Evolutionary conservation across 345 rosid genomes (phyloP), one percentile per base, ranked within the genome.

Genomic region (Hibiscus syriacus): DNA sequence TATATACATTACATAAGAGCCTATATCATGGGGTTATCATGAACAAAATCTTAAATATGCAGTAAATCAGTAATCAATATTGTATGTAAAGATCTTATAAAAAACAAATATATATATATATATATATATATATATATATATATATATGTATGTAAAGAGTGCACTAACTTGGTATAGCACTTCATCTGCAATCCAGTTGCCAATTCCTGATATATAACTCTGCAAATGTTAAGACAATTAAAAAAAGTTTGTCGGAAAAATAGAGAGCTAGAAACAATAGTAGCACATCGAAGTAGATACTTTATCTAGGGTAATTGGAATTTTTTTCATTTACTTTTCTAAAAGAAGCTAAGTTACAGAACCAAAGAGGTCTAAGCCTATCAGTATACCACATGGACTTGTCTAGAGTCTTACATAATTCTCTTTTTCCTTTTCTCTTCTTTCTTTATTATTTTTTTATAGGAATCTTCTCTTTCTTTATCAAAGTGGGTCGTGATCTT

Each of bases 141-240:
- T n/a, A n/a, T n/a, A n/a, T n/a, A 27, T 17, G 52, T 14, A 55
- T 29, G 36, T 38, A 58, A 29, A 57, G 8, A 59, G 32, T 29
- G 6, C 13, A 72, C 86, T 79, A 52, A 94, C 99, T 80, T 91
- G 98, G 78, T 87, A 94, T 65, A 94, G 73, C 70, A 94, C 98
- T 85, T 94, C 98, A 82, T 91, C 98, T 17, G 99, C 99, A 63
- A 94, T 67, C 99, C 96, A 94, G 74, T 94, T 94, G 66, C 99
- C 99, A 70, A 94, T 91, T 52, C 95, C 97, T 54, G 99, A 86
- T 72, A 94, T n/a, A n/a, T 77, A 91, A 78, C 87, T 73, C 99
- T 94, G 90, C 74, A 79, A 72, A 70, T n/a, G 60, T 7, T 68
- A 46, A 55, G 56, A 54, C 2, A 56, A 41, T 26, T 10, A 64